Conservation (phyloP, 2,329 filamentous ascomycete genomes). For the Coleophoma cylindrospora region DNA sequence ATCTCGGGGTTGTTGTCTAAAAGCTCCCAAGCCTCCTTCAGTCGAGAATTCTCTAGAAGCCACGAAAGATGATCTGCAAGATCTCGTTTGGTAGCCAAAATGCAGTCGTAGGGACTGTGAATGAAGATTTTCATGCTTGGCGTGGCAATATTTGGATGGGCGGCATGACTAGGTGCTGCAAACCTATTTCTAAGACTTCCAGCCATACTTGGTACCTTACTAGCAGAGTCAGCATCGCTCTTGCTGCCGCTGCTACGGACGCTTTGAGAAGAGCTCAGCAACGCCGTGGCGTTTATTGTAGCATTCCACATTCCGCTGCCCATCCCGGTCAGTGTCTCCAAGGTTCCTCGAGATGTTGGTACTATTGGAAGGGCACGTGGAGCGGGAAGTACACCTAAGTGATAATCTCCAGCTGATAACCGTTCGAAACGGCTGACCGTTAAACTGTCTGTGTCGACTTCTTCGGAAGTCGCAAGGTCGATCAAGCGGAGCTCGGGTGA, state of each 20-base stretch:
- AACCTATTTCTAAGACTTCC: constrained; percentile 30
- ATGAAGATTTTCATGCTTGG: constrained; percentile 81
- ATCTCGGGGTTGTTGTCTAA: constrained; percentile 83
- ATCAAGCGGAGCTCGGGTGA: constrained; percentile 89
- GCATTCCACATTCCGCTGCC: constrained; percentile 84
- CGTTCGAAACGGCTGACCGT: constrained; percentile 83
- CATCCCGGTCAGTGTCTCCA: constrained; percentile 70
- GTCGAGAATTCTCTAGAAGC: constrained; percentile 77
- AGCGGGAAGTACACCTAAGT: constrained; percentile 78
- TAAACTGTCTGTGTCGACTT: constrained; percentile 82
- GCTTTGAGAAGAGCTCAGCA: constrained; percentile 85
- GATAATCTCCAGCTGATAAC: constrained; percentile 85
- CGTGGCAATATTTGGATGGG: constrained; percentile 26
- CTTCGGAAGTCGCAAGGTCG: constrained; percentile 74
- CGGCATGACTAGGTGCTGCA: constrained; percentile 34
- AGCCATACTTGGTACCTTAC: constrained; percentile 34
- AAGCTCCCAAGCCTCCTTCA: constrained; percentile 83
- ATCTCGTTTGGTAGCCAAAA: constrained; percentile 85
- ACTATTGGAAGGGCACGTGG: constrained; percentile 60
- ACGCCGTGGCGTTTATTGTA: constrained; percentile 77
- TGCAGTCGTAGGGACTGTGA: constrained; percentile 93
- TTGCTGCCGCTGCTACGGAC: constrained; percentile 56
- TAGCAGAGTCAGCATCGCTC: constrained; percentile 52
- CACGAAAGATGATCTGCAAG: constrained; percentile 80
- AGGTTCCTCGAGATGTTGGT: constrained; percentile 59